Evolutionary conservation across 805 yeast genomes (phyloP), one percentile per base, ranked within the genome.

Genomic region (Candida glaebosa): DNA sequence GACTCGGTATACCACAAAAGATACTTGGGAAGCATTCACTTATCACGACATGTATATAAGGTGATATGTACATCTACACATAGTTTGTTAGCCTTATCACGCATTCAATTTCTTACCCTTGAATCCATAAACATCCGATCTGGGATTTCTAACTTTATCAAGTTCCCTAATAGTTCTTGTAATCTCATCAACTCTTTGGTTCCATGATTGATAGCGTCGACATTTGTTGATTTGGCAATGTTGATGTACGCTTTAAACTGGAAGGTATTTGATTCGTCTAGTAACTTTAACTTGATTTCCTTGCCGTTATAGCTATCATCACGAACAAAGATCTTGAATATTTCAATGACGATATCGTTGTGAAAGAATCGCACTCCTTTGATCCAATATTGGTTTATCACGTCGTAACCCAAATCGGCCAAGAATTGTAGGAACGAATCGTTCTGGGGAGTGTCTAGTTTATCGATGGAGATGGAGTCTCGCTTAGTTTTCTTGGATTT

Each of bases 61-160:
- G 19, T 25, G 14, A 15, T 18, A 17, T n/a, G 26, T 30, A 16
- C 35, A 39, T 34, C n/a, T 15, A 17, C 18, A 34, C 25, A 10
- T 36, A 5, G 31, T 30, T 8, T 38, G n/a, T 31, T 30, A 24
- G 34, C 18, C 36, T 37, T 20, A n/a, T n/a, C n/a, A n/a, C n/a
- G n/a, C n/a, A n/a, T n/a, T 24, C 28, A 24, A 24, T 24, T 24
- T 24, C 28, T 24, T 12, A 84, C 72, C 50, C 96, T 74, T 1
- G 90, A 79, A 58, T 89, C 96, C 88, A 89, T 87, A 18, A 73
- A 69, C 56, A 78, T 79, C 47, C 96, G 72, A 54, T 87, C 93
- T 4, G 96, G 95, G 24, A 85, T 76, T 15, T 70, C 78, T 36
- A 90, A 69, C 36, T 79, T 78, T 6, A 90, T 72, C 38, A 88